Base-by-base conservation (phyloP, 2,329 filamentous ascomycete genomes). In the Aspergillus felis region DNA sequence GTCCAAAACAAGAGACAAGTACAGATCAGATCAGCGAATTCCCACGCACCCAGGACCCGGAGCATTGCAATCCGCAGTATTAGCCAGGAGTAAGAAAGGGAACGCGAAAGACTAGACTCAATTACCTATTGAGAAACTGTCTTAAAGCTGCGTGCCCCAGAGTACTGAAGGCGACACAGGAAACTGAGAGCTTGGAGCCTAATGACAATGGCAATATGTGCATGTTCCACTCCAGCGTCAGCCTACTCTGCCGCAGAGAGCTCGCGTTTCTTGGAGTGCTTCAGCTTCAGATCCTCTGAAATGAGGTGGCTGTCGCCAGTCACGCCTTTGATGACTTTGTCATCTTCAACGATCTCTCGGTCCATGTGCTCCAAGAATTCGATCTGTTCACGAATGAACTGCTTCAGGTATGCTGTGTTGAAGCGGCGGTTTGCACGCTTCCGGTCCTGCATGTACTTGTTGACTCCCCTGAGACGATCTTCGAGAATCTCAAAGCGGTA, bases 401-500 rank as follows among this genome's bases (percentile, higher is more conserved):
- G 54, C 54, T 69, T 66, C 41, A 64, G 55, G 25, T 57, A 61
- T 25, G 56, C 50, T 35, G 71, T 74, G 53, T 72, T 65, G 52
- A 74, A 75, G 7, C 59, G 58, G 24, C 72, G 66, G 51, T 57
- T 62, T 10, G 71, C 69, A 29, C 67, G 64, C 60, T 71, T 72
- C 50, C 65, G 65, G 44, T 74, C 72, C 50, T 64, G 67, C 57
- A 65, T 66, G 56, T 64, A 57, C 56, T 59, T 57, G 27, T 63
- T 64, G 52, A 61, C 61, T 25, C 61, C 58, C 10, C 63, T 63
- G 57, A 84, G 71, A 1, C 85, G 80, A 67, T 87, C 82, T 66
- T 86, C 81, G 17, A 88, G 73, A 17, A 87, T 85, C 62, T 86
- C 81, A 4, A 88, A 78, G 2, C 86, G 81, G 68, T 88, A 89